Conservation (phyloP, 2,329 filamentous ascomycete species). For the Lasiodiplodia gonubiensis region DNA sequence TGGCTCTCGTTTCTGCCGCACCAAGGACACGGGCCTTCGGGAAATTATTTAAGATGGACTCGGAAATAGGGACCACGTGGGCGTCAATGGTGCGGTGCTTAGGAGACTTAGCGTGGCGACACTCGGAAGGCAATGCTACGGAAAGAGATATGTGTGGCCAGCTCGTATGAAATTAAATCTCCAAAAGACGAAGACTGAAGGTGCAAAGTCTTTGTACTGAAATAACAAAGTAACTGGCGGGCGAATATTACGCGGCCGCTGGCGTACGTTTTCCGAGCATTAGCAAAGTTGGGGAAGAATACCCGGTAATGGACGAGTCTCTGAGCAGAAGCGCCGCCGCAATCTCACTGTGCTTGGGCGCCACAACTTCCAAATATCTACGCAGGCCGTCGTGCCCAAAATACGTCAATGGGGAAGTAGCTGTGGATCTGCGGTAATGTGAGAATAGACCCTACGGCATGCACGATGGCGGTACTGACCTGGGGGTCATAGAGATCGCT, state of each 20-base stretch:
- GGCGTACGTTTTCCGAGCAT: not conserved
- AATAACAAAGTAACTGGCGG: not conserved
- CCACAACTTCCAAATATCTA: not conserved
- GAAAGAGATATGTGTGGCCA: not conserved
- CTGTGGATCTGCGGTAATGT: slow-evolving; percentile 14
- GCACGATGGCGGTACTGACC: not conserved
- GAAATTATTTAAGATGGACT: not conserved
- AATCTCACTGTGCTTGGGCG: not conserved
- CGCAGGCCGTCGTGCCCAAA: slow-evolving; percentile 19
- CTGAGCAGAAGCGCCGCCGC: no score
- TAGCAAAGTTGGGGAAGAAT: not conserved
- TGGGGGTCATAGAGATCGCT: slow-evolving; percentile 31
- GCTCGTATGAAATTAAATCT: not conserved
- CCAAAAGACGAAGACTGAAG: not conserved
- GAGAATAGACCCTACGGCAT: not conserved
- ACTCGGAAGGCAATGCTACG: not conserved
- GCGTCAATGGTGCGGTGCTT: not conserved
- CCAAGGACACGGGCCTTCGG: not conserved
- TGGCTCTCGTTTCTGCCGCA: not conserved
- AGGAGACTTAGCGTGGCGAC: not conserved
- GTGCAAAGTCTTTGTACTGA: not conserved
- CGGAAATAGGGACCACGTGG: not conserved
- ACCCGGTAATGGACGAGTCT: not conserved
- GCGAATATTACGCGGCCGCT: not conserved
- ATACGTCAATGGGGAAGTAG: slow-evolving; percentile 25